Conservation (phyloP, 345 rosid species). For the Cardamine occulta region DNA sequence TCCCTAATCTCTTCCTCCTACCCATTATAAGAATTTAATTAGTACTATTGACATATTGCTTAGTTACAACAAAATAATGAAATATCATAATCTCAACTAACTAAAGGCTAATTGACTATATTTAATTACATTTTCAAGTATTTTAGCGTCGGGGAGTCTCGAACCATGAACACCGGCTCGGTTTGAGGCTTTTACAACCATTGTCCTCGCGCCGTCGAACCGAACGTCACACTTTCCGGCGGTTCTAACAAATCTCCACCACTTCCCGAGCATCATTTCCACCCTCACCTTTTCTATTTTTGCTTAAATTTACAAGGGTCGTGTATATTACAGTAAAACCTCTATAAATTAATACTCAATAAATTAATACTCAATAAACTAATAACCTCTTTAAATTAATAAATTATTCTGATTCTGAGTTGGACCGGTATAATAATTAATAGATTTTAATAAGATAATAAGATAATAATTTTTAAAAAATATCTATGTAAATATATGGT, state of each 20-base stretch:
- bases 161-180: slow-evolving; percentile 47
- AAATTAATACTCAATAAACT: no score
- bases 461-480: no score
- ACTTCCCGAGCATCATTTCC: slow-evolving; percentile 31
- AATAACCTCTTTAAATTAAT: no score
- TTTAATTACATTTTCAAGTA: slow-evolving; percentile 39
- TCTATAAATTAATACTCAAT: no score
- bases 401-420: no score
- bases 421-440: no score
- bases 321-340: no score
- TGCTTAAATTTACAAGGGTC: neutral
- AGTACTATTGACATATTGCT: neutral
- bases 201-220: slow-evolving; percentile 26
- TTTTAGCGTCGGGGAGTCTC: slow-evolving; percentile 26
- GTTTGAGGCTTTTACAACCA: slow-evolving; percentile 43
- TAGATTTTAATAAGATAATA: no score
- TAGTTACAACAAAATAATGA: neutral
- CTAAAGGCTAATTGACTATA: neutral
- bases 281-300: neutral
- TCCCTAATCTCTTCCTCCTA: slow-evolving; percentile 41
- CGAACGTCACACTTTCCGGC: slow-evolving; percentile 9
- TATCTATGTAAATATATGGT: no score
- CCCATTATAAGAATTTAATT: neutral
- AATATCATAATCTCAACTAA: neutral
- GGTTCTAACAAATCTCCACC: slow-evolving; percentile 8